Evolutionary conservation across 2,329 filamentous ascomycete genomes (phyloP).

Genomic region (Aspergillus tanneri): DNA sequence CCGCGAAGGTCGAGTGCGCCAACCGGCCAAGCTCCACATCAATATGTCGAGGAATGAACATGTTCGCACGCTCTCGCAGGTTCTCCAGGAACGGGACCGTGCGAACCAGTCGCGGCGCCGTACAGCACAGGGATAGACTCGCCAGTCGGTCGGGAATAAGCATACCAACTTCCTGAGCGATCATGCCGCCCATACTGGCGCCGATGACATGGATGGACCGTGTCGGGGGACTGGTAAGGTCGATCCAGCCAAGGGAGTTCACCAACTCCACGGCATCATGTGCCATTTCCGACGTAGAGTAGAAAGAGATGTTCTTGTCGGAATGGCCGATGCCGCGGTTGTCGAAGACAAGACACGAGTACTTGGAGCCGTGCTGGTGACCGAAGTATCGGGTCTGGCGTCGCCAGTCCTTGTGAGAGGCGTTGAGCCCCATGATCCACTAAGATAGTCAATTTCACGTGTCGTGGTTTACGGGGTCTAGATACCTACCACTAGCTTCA

Average conservation of each 20-base stretch:
- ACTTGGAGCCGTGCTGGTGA: constrained; percentile 65
- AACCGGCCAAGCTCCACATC: constrained; percentile 66
- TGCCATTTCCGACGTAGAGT: constrained; percentile 84
- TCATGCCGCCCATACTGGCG: constrained; percentile 88
- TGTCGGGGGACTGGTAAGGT: constrained; percentile 31
- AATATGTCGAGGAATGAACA: constrained; percentile 67
- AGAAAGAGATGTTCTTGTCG: constrained; percentile 73
- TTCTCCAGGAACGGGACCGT: constrained; percentile 61
- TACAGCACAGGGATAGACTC: constrained; percentile 61
- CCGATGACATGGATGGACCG: constrained; percentile 68
- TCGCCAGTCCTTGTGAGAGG: constrained; percentile 70
- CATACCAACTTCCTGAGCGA: constrained; percentile 71
- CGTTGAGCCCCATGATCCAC: constrained; percentile 80
- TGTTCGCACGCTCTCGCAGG: constrained; percentile 56
- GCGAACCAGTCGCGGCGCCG: constrained; percentile 61
- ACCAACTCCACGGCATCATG: constrained; percentile 69
- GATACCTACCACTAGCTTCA: constrained; percentile 67
- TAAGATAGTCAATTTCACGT: constrained; percentile 34
- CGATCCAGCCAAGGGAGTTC: constrained; percentile 67
- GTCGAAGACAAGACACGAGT: constrained; percentile 74
- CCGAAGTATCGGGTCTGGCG: constrained; percentile 80
- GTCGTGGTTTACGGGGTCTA: neutral
- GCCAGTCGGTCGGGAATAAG: constrained; percentile 47
- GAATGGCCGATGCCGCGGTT: constrained; percentile 82
- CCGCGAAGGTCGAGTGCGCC: constrained; percentile 65